Evolutionary conservation across 1,139 yeast genomes (phyloP).

Genomic region (Geotrichum citri-aurantii): DNA sequence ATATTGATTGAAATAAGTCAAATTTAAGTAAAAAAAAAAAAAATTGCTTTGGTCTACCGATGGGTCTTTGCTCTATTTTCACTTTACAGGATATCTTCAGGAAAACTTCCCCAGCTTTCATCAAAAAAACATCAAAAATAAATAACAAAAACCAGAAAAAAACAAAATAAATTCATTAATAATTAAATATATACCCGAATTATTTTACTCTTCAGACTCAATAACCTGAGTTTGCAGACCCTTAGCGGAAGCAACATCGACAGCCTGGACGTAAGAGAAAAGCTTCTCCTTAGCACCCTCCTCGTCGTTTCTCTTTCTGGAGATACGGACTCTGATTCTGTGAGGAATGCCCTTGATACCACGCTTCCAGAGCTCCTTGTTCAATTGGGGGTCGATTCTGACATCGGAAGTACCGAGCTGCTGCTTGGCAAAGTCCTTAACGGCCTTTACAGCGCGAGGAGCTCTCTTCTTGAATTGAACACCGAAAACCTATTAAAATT

Average conservation of each 20-base stretch:
- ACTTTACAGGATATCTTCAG: too few relatives aligned
- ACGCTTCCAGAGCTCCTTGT: slow-evolving; percentile 98
- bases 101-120: too few relatives aligned
- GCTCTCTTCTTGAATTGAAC: slow-evolving; percentile 99
- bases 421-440: slow-evolving; percentile 96
- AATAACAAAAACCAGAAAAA: too few relatives aligned
- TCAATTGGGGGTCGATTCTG: slow-evolving; percentile 97
- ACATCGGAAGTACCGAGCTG: slow-evolving; percentile 99
- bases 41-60: too few relatives aligned
- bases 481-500: slow-evolving; percentile 97
- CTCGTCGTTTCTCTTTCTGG: slow-evolving; percentile 99
- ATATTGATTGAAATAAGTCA: too few relatives aligned
- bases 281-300: slow-evolving; percentile 98
- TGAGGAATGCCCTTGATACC: slow-evolving; percentile 99
- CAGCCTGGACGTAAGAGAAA: slow-evolving; percentile 98
- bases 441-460: slow-evolving; percentile 98
- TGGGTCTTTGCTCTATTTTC: too few relatives aligned
- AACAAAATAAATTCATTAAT: too few relatives aligned
- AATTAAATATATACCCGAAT: too few relatives aligned
- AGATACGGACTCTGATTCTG: slow-evolving; percentile 98
- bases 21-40: too few relatives aligned
- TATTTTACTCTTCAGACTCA: slow-evolving; percentile 46
- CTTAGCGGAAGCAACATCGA: slow-evolving; percentile 88
- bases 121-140: too few relatives aligned
- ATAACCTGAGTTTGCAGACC: slow-evolving; percentile 98